Base-by-base conservation (phyloP, 73 alveolate genomes). In the Blepharisma stoltei region DNA sequence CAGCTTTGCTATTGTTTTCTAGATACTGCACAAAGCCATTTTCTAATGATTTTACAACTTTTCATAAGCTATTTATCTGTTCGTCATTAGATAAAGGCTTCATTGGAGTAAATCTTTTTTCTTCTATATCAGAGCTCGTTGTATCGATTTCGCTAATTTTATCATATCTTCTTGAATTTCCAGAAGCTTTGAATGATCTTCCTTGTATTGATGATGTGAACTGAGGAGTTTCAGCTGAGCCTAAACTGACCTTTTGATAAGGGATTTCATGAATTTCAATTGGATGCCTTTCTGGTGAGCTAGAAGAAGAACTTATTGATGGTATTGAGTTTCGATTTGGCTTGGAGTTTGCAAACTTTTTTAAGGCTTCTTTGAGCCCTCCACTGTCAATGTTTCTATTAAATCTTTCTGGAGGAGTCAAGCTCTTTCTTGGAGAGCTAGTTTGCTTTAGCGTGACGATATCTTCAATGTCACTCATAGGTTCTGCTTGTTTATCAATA, bases 141-240 rank as follows among this genome's bases (percentile, higher is more conserved):
- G 14, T 38, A 14, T 60, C 73, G 47, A 60, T 18, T 8, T 60
- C 73, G 2, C 18, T 11, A 25, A 14, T 60, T 60, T 60, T 60
- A 14, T 60, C 73, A 4, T 14, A 14, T 11, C 21, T 50, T 50
- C 21, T 50, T 50, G 21, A 50, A 14, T 50, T 18, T 32, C 41
- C 41, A 32, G 41, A 32, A 25, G 73, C 1, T 60, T n/a, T 18
- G 23, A 60, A 60, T 8, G 49, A 14, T 11, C 14, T 60, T 14
- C 73, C 73, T 25, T 60, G 14, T 14, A 25, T 18, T 25, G 18
- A 14, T 20, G 73, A 14, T 25, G 45, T 60, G 46, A 60, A 60
- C 45, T 60, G 73, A 20, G 73, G 73, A 14, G 73, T 60, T 60
- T 60, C 73, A 60, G 73, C 73, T 25, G 73, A 32, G 41, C 41